These are phyloP conservation scores for Coemansia sp. DNA, from an alignment of 192 early-diverging fungal genomes.

Conservation along the genomic window DNA sequence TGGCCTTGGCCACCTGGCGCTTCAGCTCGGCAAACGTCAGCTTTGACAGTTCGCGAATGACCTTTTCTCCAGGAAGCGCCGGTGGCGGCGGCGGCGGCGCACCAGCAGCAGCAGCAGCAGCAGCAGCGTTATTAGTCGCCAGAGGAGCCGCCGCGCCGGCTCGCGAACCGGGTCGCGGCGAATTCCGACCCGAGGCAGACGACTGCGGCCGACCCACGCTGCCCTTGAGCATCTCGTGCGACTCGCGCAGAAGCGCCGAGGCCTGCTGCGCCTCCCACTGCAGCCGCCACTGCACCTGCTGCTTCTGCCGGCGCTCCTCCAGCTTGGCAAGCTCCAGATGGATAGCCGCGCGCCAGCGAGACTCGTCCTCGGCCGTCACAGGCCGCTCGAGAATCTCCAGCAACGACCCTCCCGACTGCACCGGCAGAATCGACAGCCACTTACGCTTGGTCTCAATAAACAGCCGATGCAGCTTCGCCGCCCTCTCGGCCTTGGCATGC, in stretches of 20 bases:
- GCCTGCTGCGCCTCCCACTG: conserved; percentile 56
- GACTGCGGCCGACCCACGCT: conserved; percentile 21
- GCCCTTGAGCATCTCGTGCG: conserved; percentile 32
- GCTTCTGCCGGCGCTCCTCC: conserved; percentile 45
- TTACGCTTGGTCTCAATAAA: conserved; percentile 89
- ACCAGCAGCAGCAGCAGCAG: too few species aligned
- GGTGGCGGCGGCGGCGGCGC: conserved; percentile 34
- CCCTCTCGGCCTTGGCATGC: conserved; percentile 54
- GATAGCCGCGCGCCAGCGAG: conserved; percentile 53
- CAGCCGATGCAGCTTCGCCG: conserved; percentile 61
- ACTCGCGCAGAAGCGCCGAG: conserved; percentile 40
- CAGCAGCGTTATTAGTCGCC: too few species aligned
- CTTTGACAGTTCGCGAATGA: conserved; percentile 55
- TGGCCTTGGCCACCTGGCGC: conserved; percentile 71
- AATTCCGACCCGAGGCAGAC: conserved; percentile 37
- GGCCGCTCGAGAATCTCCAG: conserved; percentile 79
- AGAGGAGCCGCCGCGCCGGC: conserved; percentile 7
- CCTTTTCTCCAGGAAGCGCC: conserved; percentile 49
- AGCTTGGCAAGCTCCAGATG: conserved; percentile 55
- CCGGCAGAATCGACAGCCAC: conserved; percentile 75
- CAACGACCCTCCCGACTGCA: conserved; percentile 80
- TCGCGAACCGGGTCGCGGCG: conserved; percentile 17
- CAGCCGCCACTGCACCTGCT: conserved; percentile 45
- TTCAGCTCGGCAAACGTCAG: conserved; percentile 79
- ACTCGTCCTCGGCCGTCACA: conserved; percentile 74